These are phyloP conservation scores for Sungouiella thailandica DNA, from an alignment of 805 yeast genomes.

Conservation along the genomic window DNA sequence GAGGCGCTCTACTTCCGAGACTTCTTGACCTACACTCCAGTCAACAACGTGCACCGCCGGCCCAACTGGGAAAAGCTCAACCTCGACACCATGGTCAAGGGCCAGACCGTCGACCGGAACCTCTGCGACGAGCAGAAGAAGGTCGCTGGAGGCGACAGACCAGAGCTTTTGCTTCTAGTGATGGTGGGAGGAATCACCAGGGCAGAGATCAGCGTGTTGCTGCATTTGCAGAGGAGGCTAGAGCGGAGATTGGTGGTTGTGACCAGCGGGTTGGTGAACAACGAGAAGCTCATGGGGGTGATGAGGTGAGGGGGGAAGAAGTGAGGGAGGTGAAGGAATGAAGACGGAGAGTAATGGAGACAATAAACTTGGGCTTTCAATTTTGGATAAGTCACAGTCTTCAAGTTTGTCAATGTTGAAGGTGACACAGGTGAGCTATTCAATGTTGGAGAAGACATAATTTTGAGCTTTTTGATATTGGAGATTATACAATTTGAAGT, in stretches of 20 bases:
- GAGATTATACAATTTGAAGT: too few species aligned
- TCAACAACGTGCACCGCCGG: conserved; percentile 28
- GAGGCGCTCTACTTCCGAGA: conserved; percentile 63
- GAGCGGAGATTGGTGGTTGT: conserved; percentile 38
- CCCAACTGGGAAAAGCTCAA: conserved; percentile 44
- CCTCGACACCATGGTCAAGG: conserved; percentile 37
- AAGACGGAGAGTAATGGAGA: background rate
- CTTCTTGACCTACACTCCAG: conserved; percentile 39
- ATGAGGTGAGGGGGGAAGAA: background rate
- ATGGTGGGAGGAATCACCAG: conserved; percentile 83
- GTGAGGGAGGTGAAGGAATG: background rate
- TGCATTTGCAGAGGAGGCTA: conserved; percentile 49
- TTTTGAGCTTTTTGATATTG: too few species aligned
- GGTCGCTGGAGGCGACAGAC: conserved; percentile 7
- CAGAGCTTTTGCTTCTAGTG: conserved; percentile 41
- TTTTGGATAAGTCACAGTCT: too few species aligned
- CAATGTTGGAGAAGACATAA: too few species aligned
- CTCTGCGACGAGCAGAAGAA: conserved; percentile 22
- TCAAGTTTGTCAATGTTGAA: too few species aligned
- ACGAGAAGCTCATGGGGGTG: conserved; percentile 23
- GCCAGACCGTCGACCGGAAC: conserved; percentile 35
- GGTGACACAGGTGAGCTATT: too few species aligned
- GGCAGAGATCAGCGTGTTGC: conserved; percentile 73
- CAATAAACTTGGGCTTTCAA: too few species aligned
- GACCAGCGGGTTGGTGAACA: conserved; percentile 41